Conservation (phyloP, 441 rosid genomes). For the Macaranga tanarius region DNA sequence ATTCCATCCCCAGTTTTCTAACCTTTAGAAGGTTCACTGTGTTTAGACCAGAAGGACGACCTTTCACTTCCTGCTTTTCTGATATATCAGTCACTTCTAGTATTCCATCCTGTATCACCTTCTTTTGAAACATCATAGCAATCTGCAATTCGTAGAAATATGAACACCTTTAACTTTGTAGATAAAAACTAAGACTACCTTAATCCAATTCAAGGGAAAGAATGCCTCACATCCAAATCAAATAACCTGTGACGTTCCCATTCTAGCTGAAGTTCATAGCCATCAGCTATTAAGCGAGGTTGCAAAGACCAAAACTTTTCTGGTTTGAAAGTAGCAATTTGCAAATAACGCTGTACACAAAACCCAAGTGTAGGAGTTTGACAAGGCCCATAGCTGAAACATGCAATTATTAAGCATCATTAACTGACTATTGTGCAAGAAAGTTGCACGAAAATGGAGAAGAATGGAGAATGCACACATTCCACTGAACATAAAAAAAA, state of each 20-base stretch:
- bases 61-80: conserved; percentile 74
- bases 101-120: conserved; percentile 64
- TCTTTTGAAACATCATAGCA: conserved; percentile 72
- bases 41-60: conserved; percentile 86
- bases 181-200: conserved; percentile 12
- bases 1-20: conserved; percentile 23
- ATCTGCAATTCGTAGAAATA: conserved; percentile 49
- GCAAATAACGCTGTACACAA: conserved; percentile 88
- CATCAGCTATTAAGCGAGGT: conserved; percentile 54
- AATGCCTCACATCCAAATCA: conserved; percentile 68
- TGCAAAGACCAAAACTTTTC: conserved; percentile 81
- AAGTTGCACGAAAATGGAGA: background rate
- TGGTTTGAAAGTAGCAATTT: conserved; percentile 83
- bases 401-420: conserved; percentile 28
- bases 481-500: background rate
- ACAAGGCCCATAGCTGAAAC: conserved; percentile 91
- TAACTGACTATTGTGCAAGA: conserved; percentile 9
- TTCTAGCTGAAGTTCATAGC: conserved; percentile 82
- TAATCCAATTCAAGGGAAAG: conserved; percentile 22
- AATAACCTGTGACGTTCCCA: conserved; percentile 87
- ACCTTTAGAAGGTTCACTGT: conserved; percentile 94
- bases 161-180: conserved; percentile 12
- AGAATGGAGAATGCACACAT: background rate
- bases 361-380: conserved; percentile 98
- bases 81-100: conserved; percentile 66